Evolutionary conservation across 768 basidiomycete species (phyloP), one percentile per base, ranked within the genome.

Genomic region (Mycena filopes): DNA sequence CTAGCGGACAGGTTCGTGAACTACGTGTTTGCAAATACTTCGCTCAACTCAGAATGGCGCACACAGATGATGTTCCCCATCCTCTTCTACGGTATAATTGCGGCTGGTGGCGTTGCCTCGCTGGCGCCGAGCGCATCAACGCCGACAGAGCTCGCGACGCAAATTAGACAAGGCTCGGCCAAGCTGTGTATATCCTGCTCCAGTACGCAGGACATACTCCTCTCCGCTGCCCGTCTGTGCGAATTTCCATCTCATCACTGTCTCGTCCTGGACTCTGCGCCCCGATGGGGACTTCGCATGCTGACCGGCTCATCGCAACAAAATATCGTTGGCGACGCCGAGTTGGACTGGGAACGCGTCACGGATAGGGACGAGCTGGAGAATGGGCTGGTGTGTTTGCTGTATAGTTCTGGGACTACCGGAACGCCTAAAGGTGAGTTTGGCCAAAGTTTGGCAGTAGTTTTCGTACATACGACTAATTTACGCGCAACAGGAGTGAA

Each of bases 141-240:
- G 26, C 45, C 50, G 8, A 51, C 60, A 13, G 58, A 66, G 38
- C 58, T 60, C 5, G 58, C 58, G 1, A 51, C 48, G 11, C 65
- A 60, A 33, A 66, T 66, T 4, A 16, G 55, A 33, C 57, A 54
- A 11, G 53, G 58, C 16, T 54, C 58, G 6, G 58, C 65, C 33
- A 66, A 66, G 20, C 15, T 66, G 9, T 65, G 63, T 31, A 65
- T 65, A 41, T 59, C 57, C n/a, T 66, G 65, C 29, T 33, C 58
- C 0, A 9, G 29, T 0, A 38, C 65, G 9, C 33, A 55, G 21
- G 51, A 38, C 25, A 49, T 29, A 9, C 46, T 60, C 25, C n/a
- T 28, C 20, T 29, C 65, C 2, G 54, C 65, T 25, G 57, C 65
- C 25, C 45, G 41, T 31, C 57, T 66, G 4, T 40, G 43, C 36